Evolutionary conservation across 257 asterid species (phyloP).

Genomic region (Nicotiana otophora): DNA sequence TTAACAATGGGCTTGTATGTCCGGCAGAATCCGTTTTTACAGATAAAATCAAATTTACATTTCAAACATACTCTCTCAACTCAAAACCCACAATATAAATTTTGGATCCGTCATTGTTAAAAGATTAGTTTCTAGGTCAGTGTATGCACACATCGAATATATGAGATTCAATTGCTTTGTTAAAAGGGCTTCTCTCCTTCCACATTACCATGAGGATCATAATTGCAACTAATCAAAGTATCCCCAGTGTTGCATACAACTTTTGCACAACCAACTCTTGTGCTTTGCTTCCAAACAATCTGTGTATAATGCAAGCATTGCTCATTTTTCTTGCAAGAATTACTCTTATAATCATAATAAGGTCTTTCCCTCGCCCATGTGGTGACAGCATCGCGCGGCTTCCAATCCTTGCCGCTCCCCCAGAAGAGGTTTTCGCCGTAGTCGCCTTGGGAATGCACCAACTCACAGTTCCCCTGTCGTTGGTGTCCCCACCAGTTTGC

Average conservation of each 20-base stretch:
- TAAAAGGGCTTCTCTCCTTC: constrained; percentile 17
- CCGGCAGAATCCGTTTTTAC: neutral
- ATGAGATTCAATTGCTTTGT: neutral
- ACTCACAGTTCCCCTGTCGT: neutral
- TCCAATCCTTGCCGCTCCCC: constrained; percentile 22
- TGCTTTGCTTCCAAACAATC: constrained; percentile 15
- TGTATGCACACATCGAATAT: neutral
- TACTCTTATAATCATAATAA: constrained; percentile 10
- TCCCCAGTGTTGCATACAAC: constrained; percentile 16
- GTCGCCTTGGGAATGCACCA: constrained; percentile 12
- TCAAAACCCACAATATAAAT: neutral
- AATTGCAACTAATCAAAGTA: constrained; percentile 15
- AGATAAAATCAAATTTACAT: neutral
- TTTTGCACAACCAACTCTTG: constrained; percentile 15
- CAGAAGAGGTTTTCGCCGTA: constrained; percentile 20
- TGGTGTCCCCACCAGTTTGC: constrained; percentile 18
- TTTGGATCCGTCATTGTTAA: neutral
- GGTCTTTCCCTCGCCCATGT: constrained; percentile 12
- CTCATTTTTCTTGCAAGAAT: constrained; percentile 12
- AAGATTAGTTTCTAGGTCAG: neutral
- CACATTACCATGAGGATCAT: constrained; percentile 22
- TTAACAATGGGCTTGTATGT: neutral
- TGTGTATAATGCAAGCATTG: constrained; percentile 22
- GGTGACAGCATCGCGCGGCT: constrained; percentile 2
- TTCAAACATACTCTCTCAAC: neutral